Evolutionary conservation across 192 early-diverging fungal genomes (phyloP).

Genomic region (Gigaspora rosea): DNA sequence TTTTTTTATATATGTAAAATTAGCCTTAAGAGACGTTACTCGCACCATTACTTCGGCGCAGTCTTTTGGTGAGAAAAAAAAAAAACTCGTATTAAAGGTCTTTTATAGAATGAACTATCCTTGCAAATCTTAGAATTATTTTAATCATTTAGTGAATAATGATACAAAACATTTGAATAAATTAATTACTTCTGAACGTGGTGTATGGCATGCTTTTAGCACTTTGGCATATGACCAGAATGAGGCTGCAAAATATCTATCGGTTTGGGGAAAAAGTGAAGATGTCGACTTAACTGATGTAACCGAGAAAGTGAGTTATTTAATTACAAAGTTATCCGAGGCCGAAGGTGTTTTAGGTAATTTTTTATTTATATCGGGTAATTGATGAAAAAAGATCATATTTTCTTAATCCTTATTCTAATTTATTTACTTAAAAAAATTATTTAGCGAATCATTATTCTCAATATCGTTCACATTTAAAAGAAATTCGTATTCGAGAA

Average conservation of each 20-base stretch:
- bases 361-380: no score
- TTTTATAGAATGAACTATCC: no score
- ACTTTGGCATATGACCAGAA: conserved; percentile 15
- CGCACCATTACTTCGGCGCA: no score
- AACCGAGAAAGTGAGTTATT: conserved; percentile 6
- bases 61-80: no score
- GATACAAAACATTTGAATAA: conserved; percentile 13
- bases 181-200: conserved; percentile 8
- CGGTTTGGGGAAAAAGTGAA: conserved; percentile 31
- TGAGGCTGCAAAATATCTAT: conserved; percentile 20
- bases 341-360: conserved; percentile 16
- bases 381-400: neutral
- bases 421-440: neutral
- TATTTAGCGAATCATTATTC: conserved; percentile 1
- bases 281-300: conserved; percentile 19
- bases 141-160: neutral
- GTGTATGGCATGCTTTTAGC: conserved; percentile 4
- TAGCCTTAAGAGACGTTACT: no score
- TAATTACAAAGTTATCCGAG: conserved; percentile 16
- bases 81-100: no score
- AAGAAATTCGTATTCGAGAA: conserved; percentile 23
- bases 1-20: no score
- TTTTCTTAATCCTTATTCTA: neutral
- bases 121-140: no score
- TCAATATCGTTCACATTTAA: conserved; percentile 23